Percentiles rank a stretch among this genome's conserved stretches.
phyloP scores from a whole-genome alignment of 352 stramenopile species.

The Pythium angustatum region DNA sequence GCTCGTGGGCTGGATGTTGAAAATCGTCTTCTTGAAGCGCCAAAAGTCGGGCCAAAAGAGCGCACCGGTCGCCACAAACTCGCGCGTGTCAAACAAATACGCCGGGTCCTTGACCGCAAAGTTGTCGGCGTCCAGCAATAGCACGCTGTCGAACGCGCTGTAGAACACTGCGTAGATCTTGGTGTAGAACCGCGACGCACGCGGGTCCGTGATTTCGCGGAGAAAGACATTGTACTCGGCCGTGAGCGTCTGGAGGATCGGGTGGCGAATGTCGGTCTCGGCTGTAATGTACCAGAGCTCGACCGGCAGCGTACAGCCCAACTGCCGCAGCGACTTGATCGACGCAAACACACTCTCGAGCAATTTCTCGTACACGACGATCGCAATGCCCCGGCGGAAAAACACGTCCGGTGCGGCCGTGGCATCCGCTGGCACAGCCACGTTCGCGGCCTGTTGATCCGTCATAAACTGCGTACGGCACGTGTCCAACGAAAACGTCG shows the following conservation, averaged over 20 bases:
- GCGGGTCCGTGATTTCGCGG: conserved; percentile 59
- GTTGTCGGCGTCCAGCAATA: conserved; percentile 80
- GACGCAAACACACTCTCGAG: conserved; percentile 56
- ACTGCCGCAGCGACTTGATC: conserved; percentile 46
- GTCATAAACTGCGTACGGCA: conserved; percentile 1
- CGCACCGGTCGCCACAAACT: conserved; percentile 49
- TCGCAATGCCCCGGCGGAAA: conserved; percentile 46
- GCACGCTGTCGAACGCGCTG: conserved; percentile 67
- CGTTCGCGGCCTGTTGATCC: conserved; percentile 20
- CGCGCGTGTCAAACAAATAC: conserved; percentile 53
- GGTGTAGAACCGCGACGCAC: conserved; percentile 61
- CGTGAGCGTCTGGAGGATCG: conserved; percentile 42
- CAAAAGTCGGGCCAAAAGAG: conserved; percentile 87
- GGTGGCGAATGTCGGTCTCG: conserved; percentile 51
- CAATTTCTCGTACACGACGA: conserved; percentile 38
- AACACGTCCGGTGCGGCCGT: conserved; percentile 19
- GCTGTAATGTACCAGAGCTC: conserved; percentile 71
- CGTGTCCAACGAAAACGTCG: conserved; percentile 31
- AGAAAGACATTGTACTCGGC: conserved; percentile 51
- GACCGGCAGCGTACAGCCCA: conserved; percentile 61
- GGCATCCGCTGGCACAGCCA: not conserved
- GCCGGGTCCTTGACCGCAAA: conserved; percentile 65
- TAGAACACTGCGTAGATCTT: conserved; percentile 79
- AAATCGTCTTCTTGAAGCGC: conserved; percentile 67
- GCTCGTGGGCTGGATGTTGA: conserved; percentile 70